These are phyloP conservation scores for Rubia tinctorum DNA, from an alignment of 305 asterid genomes.

Conservation along the genomic window DNA sequence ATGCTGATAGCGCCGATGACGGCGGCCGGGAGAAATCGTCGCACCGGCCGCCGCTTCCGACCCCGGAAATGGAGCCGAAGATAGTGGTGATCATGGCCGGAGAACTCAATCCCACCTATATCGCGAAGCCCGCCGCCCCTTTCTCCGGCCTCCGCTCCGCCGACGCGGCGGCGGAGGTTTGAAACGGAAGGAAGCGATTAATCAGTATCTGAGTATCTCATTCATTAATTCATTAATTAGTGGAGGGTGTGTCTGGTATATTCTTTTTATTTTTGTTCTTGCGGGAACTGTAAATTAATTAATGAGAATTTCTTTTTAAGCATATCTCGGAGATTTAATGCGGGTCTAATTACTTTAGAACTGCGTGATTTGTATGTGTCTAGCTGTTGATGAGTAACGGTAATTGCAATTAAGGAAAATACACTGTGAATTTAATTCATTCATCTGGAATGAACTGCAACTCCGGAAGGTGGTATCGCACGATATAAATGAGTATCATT, in stretches of 20 bases:
- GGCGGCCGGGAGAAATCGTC: conserved; percentile 12
- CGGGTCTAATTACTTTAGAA: too few relatives aligned
- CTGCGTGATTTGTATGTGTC: background rate
- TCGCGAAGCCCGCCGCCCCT: conserved; percentile 46
- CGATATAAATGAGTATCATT: too few relatives aligned
- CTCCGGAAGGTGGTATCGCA: too few relatives aligned
- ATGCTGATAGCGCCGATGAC: background rate
- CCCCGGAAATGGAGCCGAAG: conserved; percentile 35
- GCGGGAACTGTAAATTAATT: conserved; percentile 13
- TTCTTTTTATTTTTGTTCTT: background rate
- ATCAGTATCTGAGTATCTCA: background rate
- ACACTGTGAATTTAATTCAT: background rate
- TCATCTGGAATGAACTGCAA: too few relatives aligned
- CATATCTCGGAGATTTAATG: background rate
- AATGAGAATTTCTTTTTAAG: background rate
- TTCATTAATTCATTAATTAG: background rate
- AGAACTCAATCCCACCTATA: conserved; percentile 47
- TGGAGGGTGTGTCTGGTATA: background rate
- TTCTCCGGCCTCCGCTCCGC: background rate
- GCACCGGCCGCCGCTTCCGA: conserved; percentile 7
- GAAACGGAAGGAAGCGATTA: conserved; percentile 1
- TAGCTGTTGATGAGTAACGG: background rate
- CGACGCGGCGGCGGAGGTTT: conserved; percentile 20
- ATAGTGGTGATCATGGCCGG: conserved; percentile 71
- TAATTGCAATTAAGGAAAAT: background rate